phyloP scores from a whole-genome alignment of 1,139 yeast genomes.

The Kluyveromyces sp. region DNA sequence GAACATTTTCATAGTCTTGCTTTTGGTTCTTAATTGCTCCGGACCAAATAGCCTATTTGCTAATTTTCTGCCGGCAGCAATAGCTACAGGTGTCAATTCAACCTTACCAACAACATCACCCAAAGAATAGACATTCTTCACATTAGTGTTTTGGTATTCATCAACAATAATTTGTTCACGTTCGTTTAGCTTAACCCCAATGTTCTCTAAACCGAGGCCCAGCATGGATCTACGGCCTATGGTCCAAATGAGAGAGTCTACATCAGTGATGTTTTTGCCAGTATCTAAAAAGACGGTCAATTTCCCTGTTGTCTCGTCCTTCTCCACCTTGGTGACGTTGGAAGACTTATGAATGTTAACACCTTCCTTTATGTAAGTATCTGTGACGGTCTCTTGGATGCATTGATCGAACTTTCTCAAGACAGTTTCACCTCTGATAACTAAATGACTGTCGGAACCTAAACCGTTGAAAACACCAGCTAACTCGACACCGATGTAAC shows the following conservation, averaged over 20 bases:
- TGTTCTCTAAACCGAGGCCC: slow-evolving; percentile 67
- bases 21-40: slow-evolving; percentile 54
- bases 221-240: slow-evolving; percentile 78
- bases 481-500: slow-evolving; percentile 92
- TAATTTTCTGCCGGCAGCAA: slow-evolving; percentile 94
- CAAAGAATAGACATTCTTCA: slow-evolving; percentile 66
- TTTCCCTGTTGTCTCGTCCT: slow-evolving; percentile 46
- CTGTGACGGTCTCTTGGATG: slow-evolving; percentile 72
- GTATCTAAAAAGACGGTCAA: slow-evolving; percentile 52
- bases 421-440: slow-evolving; percentile 86
- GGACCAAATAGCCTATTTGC: slow-evolving; percentile 89
- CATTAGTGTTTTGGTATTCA: slow-evolving; percentile 77
- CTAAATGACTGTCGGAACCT: slow-evolving; percentile 79
- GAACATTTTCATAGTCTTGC: slow-evolving; percentile 78
- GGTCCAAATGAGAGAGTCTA: slow-evolving; percentile 86
- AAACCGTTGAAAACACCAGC: slow-evolving; percentile 89
- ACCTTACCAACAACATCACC: slow-evolving; percentile 92
- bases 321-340: slow-evolving; percentile 52
- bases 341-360: slow-evolving; percentile 67
- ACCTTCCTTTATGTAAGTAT: slow-evolving; percentile 72
- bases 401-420: slow-evolving; percentile 79
- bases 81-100: slow-evolving; percentile 96
- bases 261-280: slow-evolving; percentile 49
- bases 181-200: slow-evolving; percentile 58
- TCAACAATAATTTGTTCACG: slow-evolving; percentile 62